Evolutionary conservation across 495 filamentous ascomycete genomes (phyloP).

Genomic region (Xylaria sp.): DNA sequence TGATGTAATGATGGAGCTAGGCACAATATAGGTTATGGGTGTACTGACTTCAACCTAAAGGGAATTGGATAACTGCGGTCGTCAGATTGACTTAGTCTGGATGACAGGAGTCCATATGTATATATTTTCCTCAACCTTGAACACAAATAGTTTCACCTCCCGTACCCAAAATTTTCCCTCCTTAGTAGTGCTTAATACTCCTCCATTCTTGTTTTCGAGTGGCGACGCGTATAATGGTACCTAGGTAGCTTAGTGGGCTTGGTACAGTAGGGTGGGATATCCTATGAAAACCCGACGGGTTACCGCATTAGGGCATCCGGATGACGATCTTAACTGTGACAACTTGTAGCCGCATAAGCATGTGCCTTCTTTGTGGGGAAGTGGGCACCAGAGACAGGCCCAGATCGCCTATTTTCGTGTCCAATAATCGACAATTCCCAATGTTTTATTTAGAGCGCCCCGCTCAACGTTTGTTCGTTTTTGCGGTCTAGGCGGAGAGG

Average conservation of each 20-base stretch:
- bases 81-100: not conserved
- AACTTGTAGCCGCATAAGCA: conserved; percentile 8
- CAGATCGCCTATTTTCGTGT: conserved; percentile 7
- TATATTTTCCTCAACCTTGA: not conserved
- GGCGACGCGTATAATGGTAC: conserved; percentile 7
- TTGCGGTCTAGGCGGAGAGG: not conserved
- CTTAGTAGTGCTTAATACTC: not conserved
- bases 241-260: conserved; percentile 1
- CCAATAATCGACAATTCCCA: conserved; percentile 18
- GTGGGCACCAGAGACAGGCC: conserved; percentile 15
- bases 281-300: conserved; percentile 10
- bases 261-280: conserved; percentile 10
- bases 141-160: not conserved
- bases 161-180: not conserved
- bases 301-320: conserved; percentile 22
- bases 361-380: conserved; percentile 17
- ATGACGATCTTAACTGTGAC: conserved; percentile 14
- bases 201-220: conserved; percentile 7
- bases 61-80: not conserved
- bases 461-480: not conserved
- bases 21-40: not conserved
- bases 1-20: conserved; percentile 14
- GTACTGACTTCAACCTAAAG: not conserved
- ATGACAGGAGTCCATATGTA: not conserved
- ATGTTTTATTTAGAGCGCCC: conserved; percentile 12